A percentile compares a stretch with the other conserved stretches of the same genome.
phyloP scores from a whole-genome alignment of 768 basidiomycete species.

The Boletus coccyginus region DNA sequence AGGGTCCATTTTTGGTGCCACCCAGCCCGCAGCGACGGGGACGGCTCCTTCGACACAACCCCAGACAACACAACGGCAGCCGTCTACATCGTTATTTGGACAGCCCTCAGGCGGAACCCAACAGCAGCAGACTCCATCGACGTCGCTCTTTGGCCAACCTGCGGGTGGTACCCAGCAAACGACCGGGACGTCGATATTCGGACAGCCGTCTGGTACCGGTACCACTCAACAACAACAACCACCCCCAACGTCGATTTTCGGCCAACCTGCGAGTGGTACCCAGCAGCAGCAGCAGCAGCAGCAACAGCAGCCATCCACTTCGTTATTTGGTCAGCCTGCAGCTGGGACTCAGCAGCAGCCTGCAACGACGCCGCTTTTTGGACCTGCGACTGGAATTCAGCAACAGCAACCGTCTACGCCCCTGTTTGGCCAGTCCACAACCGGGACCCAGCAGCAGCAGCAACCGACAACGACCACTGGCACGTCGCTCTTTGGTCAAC shows the following conservation, averaged over 20 bases:
- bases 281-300: constrained; percentile 26
- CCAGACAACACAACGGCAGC: constrained; percentile 22
- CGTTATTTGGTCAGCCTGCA: neutral
- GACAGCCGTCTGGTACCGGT: constrained; percentile 8
- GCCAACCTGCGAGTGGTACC: constrained; percentile 8
- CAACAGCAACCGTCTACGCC: constrained; percentile 29
- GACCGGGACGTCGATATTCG: constrained; percentile 5
- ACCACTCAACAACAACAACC: constrained; percentile 11
- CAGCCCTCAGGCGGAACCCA: constrained; percentile 22
- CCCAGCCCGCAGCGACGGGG: constrained; percentile 26
- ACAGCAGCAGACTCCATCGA: constrained; percentile 20
- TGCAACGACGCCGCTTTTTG: constrained; percentile 32
- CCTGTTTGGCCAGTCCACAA: constrained; percentile 19
- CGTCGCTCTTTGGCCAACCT: constrained; percentile 27
- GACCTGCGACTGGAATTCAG: constrained; percentile 30
- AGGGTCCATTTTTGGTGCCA: constrained; percentile 38
- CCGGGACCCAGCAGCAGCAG: constrained; percentile 34
- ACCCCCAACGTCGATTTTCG: constrained; percentile 6
- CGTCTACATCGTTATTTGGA: constrained; percentile 35
- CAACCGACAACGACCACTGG: constrained; percentile 4
- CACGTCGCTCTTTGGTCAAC: constrained; percentile 37
- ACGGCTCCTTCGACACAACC: constrained; percentile 14
- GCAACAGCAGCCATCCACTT: constrained; percentile 14
- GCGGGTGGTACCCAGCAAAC: constrained; percentile 5
- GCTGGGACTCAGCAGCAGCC: constrained; percentile 24